Evolutionary conservation across 768 basidiomycete genomes (phyloP).

Genomic region (Sarcodon sp.): DNA sequence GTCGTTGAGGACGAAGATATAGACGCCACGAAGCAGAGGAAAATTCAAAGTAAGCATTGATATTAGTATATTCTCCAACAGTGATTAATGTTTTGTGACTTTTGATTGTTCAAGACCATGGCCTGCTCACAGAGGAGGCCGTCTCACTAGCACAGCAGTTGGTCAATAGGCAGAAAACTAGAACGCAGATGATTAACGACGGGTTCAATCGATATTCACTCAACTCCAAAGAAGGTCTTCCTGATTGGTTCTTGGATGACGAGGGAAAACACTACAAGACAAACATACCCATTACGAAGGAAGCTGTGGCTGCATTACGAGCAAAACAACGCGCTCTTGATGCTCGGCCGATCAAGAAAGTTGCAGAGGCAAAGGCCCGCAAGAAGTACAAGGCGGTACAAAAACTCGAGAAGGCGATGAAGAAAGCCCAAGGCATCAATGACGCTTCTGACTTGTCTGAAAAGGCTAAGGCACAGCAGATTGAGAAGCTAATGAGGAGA

Average conservation of each 20-base stretch:
- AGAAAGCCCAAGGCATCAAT: conserved; percentile 91
- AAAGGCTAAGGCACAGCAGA: conserved; percentile 86
- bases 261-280: conserved; percentile 87
- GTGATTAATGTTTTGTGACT: not conserved
- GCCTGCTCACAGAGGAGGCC: conserved; percentile 79
- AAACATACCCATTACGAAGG: conserved; percentile 95
- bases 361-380: conserved; percentile 95
- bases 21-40: conserved; percentile 51
- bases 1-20: conserved; percentile 68
- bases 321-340: conserved; percentile 90
- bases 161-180: conserved; percentile 83
- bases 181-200: conserved; percentile 82
- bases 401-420: conserved; percentile 82
- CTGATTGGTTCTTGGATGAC: conserved; percentile 95
- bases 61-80: not conserved
- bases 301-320: conserved; percentile 75
- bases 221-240: conserved; percentile 84
- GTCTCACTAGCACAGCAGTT: conserved; percentile 84
- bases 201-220: conserved; percentile 93
- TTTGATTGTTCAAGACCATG: conserved; percentile 41
- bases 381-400: conserved; percentile 88
- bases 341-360: conserved; percentile 96
- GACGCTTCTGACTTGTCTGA: conserved; percentile 86
- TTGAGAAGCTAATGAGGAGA: conserved; percentile 84
- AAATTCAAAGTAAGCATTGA: conserved; percentile 49